Evolutionary conservation across 345 rosid genomes (phyloP), one percentile per base, ranked within the genome.

Genomic region (Populus pruinosa): DNA sequence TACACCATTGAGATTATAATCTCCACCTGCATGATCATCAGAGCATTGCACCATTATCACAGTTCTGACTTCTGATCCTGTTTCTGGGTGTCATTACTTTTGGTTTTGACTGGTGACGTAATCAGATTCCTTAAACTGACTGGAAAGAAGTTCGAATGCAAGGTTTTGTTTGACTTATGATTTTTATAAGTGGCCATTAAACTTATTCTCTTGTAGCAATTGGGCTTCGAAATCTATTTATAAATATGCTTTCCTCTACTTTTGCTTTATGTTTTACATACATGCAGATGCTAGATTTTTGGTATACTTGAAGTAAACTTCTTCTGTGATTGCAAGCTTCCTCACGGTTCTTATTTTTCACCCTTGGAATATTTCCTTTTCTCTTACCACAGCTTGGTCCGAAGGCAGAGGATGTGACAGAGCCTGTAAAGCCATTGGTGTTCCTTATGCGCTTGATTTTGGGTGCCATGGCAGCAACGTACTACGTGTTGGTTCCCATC

Each of bases 401-500:
- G 4, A 96, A 93, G 89, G 88, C 80, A 70, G 99, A 96, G 87
- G 98, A 96, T 56, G 91, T 92, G 17, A 67, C 85, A 8, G 79
- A 92, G 88, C 97, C 98, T 6, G 93, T 86, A 25, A 90, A 84
- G 78, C 95, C 91, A 2, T 82, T 86, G 21, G 79, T 90, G 23
- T 93, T 96, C 83, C 76, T 89, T 69, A 17, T 81, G 80, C 92
- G 98, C 44, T 89, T 96, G 79, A 11, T 96, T 9, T 76, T 96
- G 82, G 99, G 99, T 16, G 85, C 83, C 66, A 43, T 90, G 85
- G 97, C 98, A 0, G 95, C 91, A 55, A 78, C 93, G 0, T 96
- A 95, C 86, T 96, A 78, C 73, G 97, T 92, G 31, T 76, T 96
- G 84, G 83, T 96, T 77, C 97, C 99, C 0, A 88, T 93, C 81